Base-by-base conservation (phyloP, 805 yeast species). In the Yarrowia yakushimensis region DNA sequence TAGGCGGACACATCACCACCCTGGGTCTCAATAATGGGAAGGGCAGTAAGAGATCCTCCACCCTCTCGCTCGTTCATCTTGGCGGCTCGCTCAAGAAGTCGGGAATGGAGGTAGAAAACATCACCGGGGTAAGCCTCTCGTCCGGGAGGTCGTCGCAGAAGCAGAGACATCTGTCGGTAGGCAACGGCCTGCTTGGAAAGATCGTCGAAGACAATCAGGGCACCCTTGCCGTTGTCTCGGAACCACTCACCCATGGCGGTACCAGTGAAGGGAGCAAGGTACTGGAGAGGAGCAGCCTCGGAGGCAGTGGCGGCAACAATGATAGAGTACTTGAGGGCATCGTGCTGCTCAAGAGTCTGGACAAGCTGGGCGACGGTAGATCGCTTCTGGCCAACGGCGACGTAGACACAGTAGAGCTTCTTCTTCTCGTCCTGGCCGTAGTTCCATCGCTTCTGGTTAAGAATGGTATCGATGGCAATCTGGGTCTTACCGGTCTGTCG, bases 401-500 rank as follows among this genome's bases (percentile, higher is more conserved):
- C 99, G 88, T 94, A 94, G 74, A 94, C 97, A 89, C 99, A 94
- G 92, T 93, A 94, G 76, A 94, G 86, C 83, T 94, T 94, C 88
- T 94, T 94, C 77, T 86, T 79, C 86, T 94, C 99, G 79, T 94
- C 98, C 67, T 81, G 64, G 81, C 96, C 97, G 73, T 83, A 79
- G 87, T 94, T 94, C 96, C 97, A 90, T 82, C 96, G 88, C 89
- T 93, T 94, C 84, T 94, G 99, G 84, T 94, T 94, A 77, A 94
- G 86, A 77, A 94, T 94, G 82, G 99, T 86, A 81, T 94, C 99
- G 73, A 94, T 79, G 73, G 98, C 99, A 74, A 94, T 97, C 69
- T 98, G 97, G 77, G 99, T 94, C 86, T 94, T 94, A 88, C 99
- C 99, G 76, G 99, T 94, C 85, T 94, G 99, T 86, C 99, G 93